Conservation (phyloP, 208 protist genomes). For the Balamuthia mandrillaris region DNA sequence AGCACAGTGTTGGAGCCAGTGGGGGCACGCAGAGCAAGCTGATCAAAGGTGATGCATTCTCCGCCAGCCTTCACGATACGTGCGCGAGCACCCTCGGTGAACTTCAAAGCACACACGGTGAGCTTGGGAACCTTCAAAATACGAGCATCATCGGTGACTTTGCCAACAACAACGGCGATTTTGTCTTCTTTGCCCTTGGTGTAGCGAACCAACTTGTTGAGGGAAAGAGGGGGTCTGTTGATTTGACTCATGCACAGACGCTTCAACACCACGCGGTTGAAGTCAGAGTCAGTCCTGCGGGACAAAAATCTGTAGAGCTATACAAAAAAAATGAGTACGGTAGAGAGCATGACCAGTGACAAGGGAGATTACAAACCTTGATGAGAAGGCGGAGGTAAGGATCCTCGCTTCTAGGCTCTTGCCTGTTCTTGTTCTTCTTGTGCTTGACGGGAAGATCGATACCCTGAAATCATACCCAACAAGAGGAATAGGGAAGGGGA, state of each 20-base stretch:
- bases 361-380: constrained; percentile 74
- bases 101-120: constrained; percentile 94
- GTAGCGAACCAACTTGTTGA: constrained; percentile 85
- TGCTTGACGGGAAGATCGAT: constrained; percentile 58
- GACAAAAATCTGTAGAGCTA: constrained; percentile 98
- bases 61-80: constrained; percentile 97
- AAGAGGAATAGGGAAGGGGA: no score
- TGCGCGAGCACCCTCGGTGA: constrained; percentile 95
- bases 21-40: constrained; percentile 94
- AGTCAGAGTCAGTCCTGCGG: constrained; percentile 93
- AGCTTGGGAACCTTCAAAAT: constrained; percentile 89
- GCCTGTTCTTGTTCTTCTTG: constrained; percentile 74
- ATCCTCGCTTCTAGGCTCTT: constrained; percentile 90
- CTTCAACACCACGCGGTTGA: constrained; percentile 97
- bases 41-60: constrained; percentile 98
- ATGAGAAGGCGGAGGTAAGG: constrained; percentile 96
- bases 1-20: constrained; percentile 95
- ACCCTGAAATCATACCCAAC: no score
- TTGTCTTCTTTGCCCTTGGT: constrained; percentile 87
- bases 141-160: constrained; percentile 98
- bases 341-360: background rate
- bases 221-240: constrained; percentile 93
- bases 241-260: constrained; percentile 91
- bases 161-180: constrained; percentile 96
- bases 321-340: background rate